Percentiles rank a stretch among this genome's conserved stretches.
Evolutionary conservation across 805 yeast species (phyloP).

Genomic region (Candida namnaoensis): DNA sequence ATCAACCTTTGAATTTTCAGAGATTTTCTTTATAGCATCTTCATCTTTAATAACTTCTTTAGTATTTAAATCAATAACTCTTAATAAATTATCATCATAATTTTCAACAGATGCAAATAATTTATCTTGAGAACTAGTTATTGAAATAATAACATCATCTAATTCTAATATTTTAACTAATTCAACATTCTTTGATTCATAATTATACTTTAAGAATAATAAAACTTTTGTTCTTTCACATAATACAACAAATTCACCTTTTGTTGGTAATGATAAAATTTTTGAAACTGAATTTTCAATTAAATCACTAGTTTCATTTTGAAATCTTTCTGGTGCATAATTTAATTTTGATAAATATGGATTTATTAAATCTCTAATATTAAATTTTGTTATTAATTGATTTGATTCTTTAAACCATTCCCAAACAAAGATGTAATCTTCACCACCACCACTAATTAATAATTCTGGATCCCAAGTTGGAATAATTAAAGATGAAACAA

Average conservation of each 20-base stretch:
- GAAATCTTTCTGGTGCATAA: slow-evolving; percentile 56
- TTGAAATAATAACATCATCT: slow-evolving; percentile 19
- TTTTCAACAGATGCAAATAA: slow-evolving; percentile 26
- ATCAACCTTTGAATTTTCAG: slow-evolving; percentile 11
- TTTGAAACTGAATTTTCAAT: slow-evolving; percentile 47
- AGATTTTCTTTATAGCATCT: slow-evolving; percentile 22
- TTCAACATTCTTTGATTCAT: slow-evolving; percentile 7
- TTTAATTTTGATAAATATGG: slow-evolving; percentile 48
- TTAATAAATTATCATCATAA: slow-evolving; percentile 11
- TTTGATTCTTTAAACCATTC: slow-evolving; percentile 53
- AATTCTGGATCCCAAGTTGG: slow-evolving; percentile 41
- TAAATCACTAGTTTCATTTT: slow-evolving; percentile 35
- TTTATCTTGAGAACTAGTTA: slow-evolving; percentile 23
- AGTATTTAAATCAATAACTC: slow-evolving; percentile 11
- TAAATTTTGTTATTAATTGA: slow-evolving; percentile 37
- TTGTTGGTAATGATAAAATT: slow-evolving; percentile 24
- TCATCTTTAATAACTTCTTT: slow-evolving; percentile 24
- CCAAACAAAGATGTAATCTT: slow-evolving; percentile 67
- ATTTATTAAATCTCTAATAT: slow-evolving; percentile 31
- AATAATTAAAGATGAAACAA: slow-evolving; percentile 57
- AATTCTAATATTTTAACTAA: slow-evolving; percentile 22
- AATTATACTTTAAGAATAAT: slow-evolving; percentile 18
- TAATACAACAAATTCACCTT: slow-evolving; percentile 31
- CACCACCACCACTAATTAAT: slow-evolving; percentile 89
- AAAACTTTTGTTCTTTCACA: slow-evolving; percentile 44